Percentiles rank a stretch among this genome's conserved stretches.
phyloP scores from a whole-genome alignment of 1,284 basidiomycete genomes.

The Austroboletus niveus region DNA sequence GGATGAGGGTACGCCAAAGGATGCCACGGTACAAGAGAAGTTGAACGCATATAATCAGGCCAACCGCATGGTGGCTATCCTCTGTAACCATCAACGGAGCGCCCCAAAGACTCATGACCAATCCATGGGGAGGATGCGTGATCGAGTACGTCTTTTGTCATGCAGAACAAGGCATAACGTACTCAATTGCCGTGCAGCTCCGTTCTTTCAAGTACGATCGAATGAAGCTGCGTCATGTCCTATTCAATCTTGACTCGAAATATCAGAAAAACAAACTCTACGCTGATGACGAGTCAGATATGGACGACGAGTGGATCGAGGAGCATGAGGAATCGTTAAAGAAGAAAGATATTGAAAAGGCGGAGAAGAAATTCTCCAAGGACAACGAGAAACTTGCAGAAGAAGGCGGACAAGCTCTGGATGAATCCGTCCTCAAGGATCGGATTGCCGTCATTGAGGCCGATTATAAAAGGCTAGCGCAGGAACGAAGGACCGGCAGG shows the following conservation, averaged over 20 bases:
- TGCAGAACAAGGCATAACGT: conserved; percentile 1
- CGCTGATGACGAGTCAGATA: conserved; percentile 81
- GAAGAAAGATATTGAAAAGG: conserved; percentile 83
- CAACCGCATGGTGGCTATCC: conserved; percentile 91
- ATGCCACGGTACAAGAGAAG: conserved; percentile 85
- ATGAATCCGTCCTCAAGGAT: conserved; percentile 63
- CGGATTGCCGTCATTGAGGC: conserved; percentile 71
- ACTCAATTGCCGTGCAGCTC: conserved; percentile 41
- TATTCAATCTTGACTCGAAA: conserved; percentile 75
- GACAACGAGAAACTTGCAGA: conserved; percentile 85
- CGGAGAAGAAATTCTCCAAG: conserved; percentile 84
- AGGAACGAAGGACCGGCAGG: conserved; percentile 81
- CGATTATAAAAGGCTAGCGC: conserved; percentile 72
- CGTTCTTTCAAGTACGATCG: conserved; percentile 89
- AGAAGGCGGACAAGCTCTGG: conserved; percentile 60
- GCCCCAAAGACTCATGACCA: conserved; percentile 89
- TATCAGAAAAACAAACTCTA: conserved; percentile 83
- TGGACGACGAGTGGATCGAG: conserved; percentile 89
- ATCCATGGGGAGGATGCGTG: conserved; percentile 88
- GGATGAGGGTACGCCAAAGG: conserved; percentile 69
- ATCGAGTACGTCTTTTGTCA: conserved; percentile 63
- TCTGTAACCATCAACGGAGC: conserved; percentile 97
- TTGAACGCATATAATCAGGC: conserved; percentile 94
- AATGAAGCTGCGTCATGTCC: conserved; percentile 83
- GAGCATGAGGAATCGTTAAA: conserved; percentile 80